These are phyloP conservation scores for Prillingera fragicola DNA, from an alignment of 1,284 basidiomycete species.

Conservation along the genomic window DNA sequence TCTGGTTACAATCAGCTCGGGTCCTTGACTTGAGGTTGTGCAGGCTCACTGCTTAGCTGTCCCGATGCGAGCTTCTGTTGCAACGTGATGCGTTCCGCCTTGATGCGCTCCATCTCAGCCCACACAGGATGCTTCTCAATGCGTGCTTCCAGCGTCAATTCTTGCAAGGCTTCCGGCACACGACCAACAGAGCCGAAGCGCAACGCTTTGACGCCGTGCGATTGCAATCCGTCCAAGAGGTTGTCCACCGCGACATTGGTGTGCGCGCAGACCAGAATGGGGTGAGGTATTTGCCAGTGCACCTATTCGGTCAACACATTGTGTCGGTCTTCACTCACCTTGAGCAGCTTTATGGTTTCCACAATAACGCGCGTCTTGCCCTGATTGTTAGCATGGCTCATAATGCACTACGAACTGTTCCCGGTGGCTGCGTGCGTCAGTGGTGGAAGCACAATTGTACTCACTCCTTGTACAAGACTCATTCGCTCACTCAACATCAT, in stretches of 20 bases:
- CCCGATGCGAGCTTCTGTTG: conserved; percentile 45
- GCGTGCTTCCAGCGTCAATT: conserved; percentile 63
- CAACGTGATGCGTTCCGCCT: conserved; percentile 57
- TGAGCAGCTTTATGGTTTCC: conserved; percentile 73
- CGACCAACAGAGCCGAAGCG: conserved; percentile 66
- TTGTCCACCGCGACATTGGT: conserved; percentile 96
- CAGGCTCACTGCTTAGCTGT: background rate
- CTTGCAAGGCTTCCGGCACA: conserved; percentile 56
- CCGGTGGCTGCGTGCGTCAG: conserved; percentile 63
- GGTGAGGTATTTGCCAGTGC: conserved; percentile 49
- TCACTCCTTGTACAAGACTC: conserved; percentile 79
- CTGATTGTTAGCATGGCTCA: background rate
- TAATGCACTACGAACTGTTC: conserved; percentile 53
- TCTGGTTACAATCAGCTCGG: conserved; percentile 33
- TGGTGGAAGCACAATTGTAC: conserved; percentile 29
- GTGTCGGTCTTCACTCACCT: conserved; percentile 50
- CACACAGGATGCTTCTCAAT: conserved; percentile 61
- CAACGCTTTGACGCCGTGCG: conserved; percentile 63
- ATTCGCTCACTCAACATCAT: conserved; percentile 75
- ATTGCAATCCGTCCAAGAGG: conserved; percentile 62
- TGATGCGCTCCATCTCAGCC: conserved; percentile 49
- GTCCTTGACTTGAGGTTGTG: conserved; percentile 28
- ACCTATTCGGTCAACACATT: background rate
- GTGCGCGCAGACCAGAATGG: no score
- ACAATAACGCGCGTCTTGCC: conserved; percentile 92